These are phyloP conservation scores for Aspergillus costaricaensis DNA, from an alignment of 2,329 filamentous ascomycete genomes.

Conservation along the genomic window DNA sequence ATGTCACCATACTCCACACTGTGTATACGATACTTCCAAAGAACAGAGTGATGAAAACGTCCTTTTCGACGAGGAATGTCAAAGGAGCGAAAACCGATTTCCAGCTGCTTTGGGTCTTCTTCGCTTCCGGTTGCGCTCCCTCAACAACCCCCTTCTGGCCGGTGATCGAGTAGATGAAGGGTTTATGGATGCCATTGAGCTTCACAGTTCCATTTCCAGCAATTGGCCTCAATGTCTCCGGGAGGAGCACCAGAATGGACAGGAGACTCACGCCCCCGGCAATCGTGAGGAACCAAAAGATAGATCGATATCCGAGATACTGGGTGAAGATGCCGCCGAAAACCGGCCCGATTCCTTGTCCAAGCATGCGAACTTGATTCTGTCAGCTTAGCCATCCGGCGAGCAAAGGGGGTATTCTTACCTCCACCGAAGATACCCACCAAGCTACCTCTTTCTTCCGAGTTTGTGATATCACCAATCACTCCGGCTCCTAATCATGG, in stretches of 20 bases:
- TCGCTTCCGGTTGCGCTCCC: constrained; percentile 20
- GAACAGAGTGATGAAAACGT: constrained; percentile 48
- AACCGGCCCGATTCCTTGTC: constrained; percentile 50
- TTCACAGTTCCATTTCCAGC: constrained; percentile 44
- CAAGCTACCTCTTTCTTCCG: constrained; percentile 42
- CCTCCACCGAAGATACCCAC: constrained; percentile 43
- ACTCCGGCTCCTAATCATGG: constrained; percentile 39
- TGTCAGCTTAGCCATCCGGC: constrained; percentile 9
- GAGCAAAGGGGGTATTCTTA: constrained; percentile 19
- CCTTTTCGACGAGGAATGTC: constrained; percentile 48
- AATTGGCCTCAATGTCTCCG: constrained; percentile 44
- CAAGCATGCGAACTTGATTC: constrained; percentile 42
- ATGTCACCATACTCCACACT: constrained; percentile 53
- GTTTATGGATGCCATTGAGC: constrained; percentile 44
- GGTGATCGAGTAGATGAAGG: constrained; percentile 37
- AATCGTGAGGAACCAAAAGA: constrained; percentile 48
- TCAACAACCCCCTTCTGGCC: constrained; percentile 15
- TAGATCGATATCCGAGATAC: constrained; percentile 41
- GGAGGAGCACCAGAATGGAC: constrained; percentile 44
- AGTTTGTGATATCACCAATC: constrained; percentile 44
- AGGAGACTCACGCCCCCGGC: constrained; percentile 38
- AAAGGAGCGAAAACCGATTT: constrained; percentile 37
- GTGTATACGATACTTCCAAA: constrained; percentile 51
- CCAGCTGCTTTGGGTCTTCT: constrained; percentile 28
- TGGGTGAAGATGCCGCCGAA: constrained; percentile 43